A percentile compares a stretch with the other conserved stretches of the same genome.
phyloP scores from a whole-genome alignment of 2,329 filamentous ascomycete genomes.

The Paradendryphiella salina region DNA sequence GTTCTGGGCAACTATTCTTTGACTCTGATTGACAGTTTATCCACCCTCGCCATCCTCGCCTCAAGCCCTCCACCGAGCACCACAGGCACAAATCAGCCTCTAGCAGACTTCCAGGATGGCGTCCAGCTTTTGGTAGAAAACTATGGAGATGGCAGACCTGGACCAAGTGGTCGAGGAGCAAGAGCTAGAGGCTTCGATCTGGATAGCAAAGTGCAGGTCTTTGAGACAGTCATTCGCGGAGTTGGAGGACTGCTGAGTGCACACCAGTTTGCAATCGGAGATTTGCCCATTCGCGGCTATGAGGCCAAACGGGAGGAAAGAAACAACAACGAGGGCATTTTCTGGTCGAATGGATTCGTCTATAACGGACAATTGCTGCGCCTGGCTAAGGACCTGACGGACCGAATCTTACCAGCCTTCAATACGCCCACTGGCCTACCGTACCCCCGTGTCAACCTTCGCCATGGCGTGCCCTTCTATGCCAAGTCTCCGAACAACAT shows the following conservation, averaged over 20 bases:
- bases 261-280: conserved; percentile 88
- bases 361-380: conserved; percentile 90
- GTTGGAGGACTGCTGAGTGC: conserved; percentile 89
- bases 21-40: conserved; percentile 92
- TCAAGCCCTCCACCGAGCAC: conserved; percentile 65
- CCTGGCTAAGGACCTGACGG: conserved; percentile 82
- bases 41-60: conserved; percentile 88
- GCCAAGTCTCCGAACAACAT: conserved; percentile 78
- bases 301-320: conserved; percentile 52
- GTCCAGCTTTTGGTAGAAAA: conserved; percentile 74
- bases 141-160: conserved; percentile 81
- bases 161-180: conserved; percentile 68
- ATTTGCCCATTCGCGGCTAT: conserved; percentile 84
- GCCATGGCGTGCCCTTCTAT: conserved; percentile 90
- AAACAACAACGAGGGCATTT: conserved; percentile 53
- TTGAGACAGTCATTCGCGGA: conserved; percentile 94
- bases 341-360: conserved; percentile 74
- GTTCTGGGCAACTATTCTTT: conserved; percentile 96
- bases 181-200: conserved; percentile 84
- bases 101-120: conserved; percentile 73
- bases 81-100: conserved; percentile 57
- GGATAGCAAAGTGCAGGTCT: conserved; percentile 98
- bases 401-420: conserved; percentile 86
- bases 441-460: conserved; percentile 91
- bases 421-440: conserved; percentile 89